These are phyloP conservation scores for Aspergillus clavatus DNA, from an alignment of 2,329 filamentous ascomycete genomes.

Conservation along the genomic window DNA sequence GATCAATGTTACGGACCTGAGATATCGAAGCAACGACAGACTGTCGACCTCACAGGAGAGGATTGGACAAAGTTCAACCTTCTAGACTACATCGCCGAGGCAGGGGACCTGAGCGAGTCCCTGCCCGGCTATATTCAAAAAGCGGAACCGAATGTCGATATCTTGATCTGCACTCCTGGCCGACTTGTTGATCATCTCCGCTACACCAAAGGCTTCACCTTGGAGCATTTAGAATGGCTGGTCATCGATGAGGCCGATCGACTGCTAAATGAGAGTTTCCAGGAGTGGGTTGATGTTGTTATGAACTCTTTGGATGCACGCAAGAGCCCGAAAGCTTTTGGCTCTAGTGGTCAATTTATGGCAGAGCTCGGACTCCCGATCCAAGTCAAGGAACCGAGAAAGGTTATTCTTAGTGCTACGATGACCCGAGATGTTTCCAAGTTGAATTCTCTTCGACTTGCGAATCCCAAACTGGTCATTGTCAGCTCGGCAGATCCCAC, in stretches of 20 bases:
- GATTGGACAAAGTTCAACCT: constrained; percentile 47
- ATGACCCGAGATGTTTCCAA: constrained; percentile 84
- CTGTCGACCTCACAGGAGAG: constrained; percentile 39
- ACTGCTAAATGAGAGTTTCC: constrained; percentile 83
- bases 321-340: constrained; percentile 45
- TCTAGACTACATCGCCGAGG: constrained; percentile 42
- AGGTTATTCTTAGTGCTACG: constrained; percentile 84
- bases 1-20: constrained; percentile 65
- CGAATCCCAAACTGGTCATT: constrained; percentile 69
- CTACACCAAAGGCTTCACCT: constrained; percentile 73
- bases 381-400: constrained; percentile 54
- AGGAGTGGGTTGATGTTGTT: constrained; percentile 77
- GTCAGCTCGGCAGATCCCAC: constrained; percentile 54
- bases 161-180: constrained; percentile 87
- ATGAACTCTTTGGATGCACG: constrained; percentile 56
- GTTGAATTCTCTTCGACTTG: constrained; percentile 66
- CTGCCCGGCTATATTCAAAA: constrained; percentile 60
- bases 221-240: constrained; percentile 78
- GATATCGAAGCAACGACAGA: constrained; percentile 48
- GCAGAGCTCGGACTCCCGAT: constrained; percentile 35
- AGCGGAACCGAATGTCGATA: constrained; percentile 71
- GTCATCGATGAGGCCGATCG: constrained; percentile 94
- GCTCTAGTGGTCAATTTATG: constrained; percentile 32
- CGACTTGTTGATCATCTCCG: constrained; percentile 86
- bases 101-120: constrained; percentile 34